phyloP scores from a whole-genome alignment of 768 basidiomycete genomes.

The Podaxis sp. region DNA sequence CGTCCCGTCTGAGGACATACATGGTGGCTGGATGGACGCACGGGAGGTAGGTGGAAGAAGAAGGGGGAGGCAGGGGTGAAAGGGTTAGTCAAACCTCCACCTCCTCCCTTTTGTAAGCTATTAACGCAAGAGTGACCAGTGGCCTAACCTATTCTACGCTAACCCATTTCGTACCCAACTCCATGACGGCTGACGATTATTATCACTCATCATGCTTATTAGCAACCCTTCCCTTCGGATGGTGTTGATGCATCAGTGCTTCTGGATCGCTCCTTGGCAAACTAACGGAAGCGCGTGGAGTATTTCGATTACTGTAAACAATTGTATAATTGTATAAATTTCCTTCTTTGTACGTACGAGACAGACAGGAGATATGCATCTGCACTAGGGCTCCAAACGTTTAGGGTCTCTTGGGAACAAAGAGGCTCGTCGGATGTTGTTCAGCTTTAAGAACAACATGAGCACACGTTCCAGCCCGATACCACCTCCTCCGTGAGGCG shows the following conservation, averaged over 20 bases:
- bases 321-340: neutral
- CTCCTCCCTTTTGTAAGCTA: slow-evolving; percentile 9
- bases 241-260: slow-evolving; percentile 16
- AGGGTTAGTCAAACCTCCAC: slow-evolving; percentile 8
- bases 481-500: slow-evolving; percentile 96
- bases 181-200: slow-evolving; percentile 25
- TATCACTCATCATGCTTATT: slow-evolving; percentile 21
- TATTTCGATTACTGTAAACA: slow-evolving; percentile 11
- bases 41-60: slow-evolving; percentile 6
- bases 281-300: slow-evolving; percentile 19
- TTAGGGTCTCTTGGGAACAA: slow-evolving; percentile 98
- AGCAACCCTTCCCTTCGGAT: slow-evolving; percentile 28
- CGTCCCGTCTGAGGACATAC: slow-evolving; percentile 23
- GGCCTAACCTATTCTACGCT: slow-evolving; percentile 18
- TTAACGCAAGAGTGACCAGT: slow-evolving; percentile 15
- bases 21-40: slow-evolving; percentile 18
- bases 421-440: slow-evolving; percentile 90
- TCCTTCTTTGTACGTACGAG: slow-evolving; percentile 15
- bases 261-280: slow-evolving; percentile 22
- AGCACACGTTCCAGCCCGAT: slow-evolving; percentile 93
- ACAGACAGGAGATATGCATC: neutral
- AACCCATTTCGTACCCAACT: slow-evolving; percentile 22
- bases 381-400: slow-evolving; percentile 72
- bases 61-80: slow-evolving; percentile 8
- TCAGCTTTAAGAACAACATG: slow-evolving; percentile 96